Evolutionary conservation across 108 stramenopile genomes (phyloP), one percentile per base, ranked within the genome.

Genomic region (Conticribra guillardii): DNA sequence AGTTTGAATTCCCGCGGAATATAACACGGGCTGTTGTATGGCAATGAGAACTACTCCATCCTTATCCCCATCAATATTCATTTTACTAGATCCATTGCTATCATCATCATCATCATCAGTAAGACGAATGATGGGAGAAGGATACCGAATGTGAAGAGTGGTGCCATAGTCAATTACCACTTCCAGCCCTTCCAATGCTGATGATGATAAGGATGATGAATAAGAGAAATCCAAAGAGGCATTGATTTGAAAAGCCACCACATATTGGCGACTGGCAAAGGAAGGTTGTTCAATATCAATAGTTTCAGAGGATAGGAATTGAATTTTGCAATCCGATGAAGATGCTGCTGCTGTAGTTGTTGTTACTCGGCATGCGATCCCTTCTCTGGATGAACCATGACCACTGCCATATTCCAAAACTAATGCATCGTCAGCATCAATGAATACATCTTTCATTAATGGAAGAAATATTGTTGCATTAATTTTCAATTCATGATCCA

Each of bases 201-300:
- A 22, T 11, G 55, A 50, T 53, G 34, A 24, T 15, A 18, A 67
- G 9, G 23, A 58, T 14, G 3, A 46, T 21, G n/a, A 52, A 14
- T 48, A 3, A 18, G 24, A 4, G 45, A 67, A 55, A n/a, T 54
- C 74, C 30, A 67, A 33, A 4, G 41, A 17, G 8, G 58, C 69
- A 54, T 56, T 23, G 2, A 84, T 19, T 11, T 37, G 59, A 31
- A 67, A 61, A 1, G 74, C 79, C 62, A 84, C 79, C 24, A 84
- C 64, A 30, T 84, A 71, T 31, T 81, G 83, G 0, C 66, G 58
- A 71, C 79, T 80, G 15, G 73, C 79, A 76, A 84, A 84, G 19
- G 83, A 74, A 24, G 83, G 83, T 52, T 81, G 83, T 66, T 84
- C 83, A 41, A 84, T 84, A 53, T 84, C 83, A 41, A 84, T 72